Evolutionary conservation across 768 basidiomycete genomes (phyloP).

Genomic region (Suillus alpinus): DNA sequence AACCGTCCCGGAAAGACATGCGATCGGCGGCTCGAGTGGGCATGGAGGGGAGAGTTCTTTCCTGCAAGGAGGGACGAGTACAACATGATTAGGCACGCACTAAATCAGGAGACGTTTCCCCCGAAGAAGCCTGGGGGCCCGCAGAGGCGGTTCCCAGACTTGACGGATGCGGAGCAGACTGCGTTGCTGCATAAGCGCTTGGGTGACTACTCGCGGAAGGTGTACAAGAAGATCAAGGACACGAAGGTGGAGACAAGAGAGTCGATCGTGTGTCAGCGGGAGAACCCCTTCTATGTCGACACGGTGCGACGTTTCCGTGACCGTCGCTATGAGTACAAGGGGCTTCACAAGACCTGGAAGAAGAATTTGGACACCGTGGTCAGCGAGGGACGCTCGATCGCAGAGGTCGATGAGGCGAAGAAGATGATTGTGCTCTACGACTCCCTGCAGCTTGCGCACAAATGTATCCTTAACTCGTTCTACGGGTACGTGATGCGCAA

Average conservation of each 20-base stretch:
- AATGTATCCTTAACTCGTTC: conserved; percentile 99
- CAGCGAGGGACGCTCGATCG: conserved; percentile 67
- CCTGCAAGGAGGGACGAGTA: conserved; percentile 96
- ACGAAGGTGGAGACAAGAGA: conserved; percentile 93
- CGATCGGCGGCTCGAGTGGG: conserved; percentile 93
- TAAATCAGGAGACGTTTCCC: conserved; percentile 93
- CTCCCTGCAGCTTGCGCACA: conserved; percentile 97
- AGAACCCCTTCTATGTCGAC: conserved; percentile 99
- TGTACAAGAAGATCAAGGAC: conserved; percentile 98
- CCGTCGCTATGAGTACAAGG: conserved; percentile 98
- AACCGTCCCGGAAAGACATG: conserved; percentile 95
- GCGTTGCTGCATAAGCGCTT: conserved; percentile 93
- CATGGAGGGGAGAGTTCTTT: conserved; percentile 98
- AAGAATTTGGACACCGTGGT: conserved; percentile 84
- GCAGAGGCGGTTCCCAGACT: conserved; percentile 78
- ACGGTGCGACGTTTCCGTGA: conserved; percentile 97
- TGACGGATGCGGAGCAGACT: conserved; percentile 82
- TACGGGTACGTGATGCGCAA: conserved; percentile 99
- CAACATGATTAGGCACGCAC: conserved; percentile 97
- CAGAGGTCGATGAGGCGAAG: conserved; percentile 94
- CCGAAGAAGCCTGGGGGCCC: conserved; percentile 71
- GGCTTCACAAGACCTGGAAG: conserved; percentile 98
- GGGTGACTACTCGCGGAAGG: conserved; percentile 97
- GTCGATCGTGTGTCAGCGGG: conserved; percentile 94
- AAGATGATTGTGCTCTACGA: conserved; percentile 99